phyloP scores from a whole-genome alignment of 345 rosid species.

The Boechera retrofracta region DNA sequence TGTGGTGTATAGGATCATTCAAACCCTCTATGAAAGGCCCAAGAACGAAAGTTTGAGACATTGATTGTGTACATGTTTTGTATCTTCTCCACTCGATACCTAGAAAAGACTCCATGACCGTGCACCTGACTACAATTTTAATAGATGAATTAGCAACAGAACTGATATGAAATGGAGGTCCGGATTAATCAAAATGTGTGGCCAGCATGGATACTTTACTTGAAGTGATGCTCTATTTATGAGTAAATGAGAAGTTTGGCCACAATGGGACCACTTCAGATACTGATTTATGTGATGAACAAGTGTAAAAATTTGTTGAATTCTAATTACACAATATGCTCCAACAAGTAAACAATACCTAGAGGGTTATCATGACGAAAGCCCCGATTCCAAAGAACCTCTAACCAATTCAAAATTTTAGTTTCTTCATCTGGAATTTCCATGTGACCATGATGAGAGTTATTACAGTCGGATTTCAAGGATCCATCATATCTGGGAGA shows the following conservation, averaged over 20 bases:
- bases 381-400: slow-evolving; percentile 85
- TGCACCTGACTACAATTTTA: slow-evolving; percentile 82
- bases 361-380: slow-evolving; percentile 89
- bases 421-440: slow-evolving; percentile 49
- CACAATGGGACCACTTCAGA: background rate
- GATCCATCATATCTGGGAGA: slow-evolving; percentile 55
- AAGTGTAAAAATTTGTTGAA: slow-evolving; percentile 1
- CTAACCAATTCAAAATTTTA: slow-evolving; percentile 74
- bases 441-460: slow-evolving; percentile 45
- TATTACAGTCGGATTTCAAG: slow-evolving; percentile 47
- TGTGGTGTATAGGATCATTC: slow-evolving; percentile 87
- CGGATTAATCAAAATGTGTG: slow-evolving; percentile 3
- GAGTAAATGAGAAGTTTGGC: slow-evolving; percentile 3
- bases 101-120: slow-evolving; percentile 88
- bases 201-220: background rate
- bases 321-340: slow-evolving; percentile 25
- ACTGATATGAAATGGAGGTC: slow-evolving; percentile 17
- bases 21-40: slow-evolving; percentile 84
- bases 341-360: slow-evolving; percentile 55
- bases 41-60: slow-evolving; percentile 77
- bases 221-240: slow-evolving; percentile 9
- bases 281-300: slow-evolving; percentile 2
- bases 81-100: slow-evolving; percentile 72
- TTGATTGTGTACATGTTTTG: slow-evolving; percentile 59
- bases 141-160: slow-evolving; percentile 31